These are phyloP conservation scores for Acidomyces sp. DNA, from an alignment of 495 filamentous ascomycete species.

Conservation along the genomic window DNA sequence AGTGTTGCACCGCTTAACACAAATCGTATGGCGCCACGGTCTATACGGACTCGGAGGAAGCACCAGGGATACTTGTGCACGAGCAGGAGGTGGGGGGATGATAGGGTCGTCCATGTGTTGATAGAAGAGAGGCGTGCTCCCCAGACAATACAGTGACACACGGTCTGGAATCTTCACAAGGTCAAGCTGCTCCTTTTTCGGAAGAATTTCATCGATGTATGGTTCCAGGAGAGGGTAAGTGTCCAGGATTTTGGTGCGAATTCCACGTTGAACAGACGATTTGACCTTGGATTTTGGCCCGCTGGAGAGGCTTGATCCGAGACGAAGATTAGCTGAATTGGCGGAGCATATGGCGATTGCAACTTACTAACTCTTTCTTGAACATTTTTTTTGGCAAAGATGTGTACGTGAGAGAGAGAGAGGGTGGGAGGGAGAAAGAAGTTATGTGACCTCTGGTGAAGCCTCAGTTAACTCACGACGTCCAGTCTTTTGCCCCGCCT, in stretches of 20 bases:
- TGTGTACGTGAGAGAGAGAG: too few relatives aligned
- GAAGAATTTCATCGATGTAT: constrained; percentile 86
- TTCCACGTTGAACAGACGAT: constrained; percentile 77
- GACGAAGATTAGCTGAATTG: too few relatives aligned
- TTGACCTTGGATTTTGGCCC: constrained; percentile 92
- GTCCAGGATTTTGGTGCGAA: constrained; percentile 66
- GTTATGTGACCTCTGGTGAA: too few relatives aligned
- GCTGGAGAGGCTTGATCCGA: too few relatives aligned
- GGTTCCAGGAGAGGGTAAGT: constrained; percentile 79
- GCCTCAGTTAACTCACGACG: too few relatives aligned
- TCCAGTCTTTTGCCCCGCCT: too few relatives aligned
- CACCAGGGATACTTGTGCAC: constrained; percentile 44
- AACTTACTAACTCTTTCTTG: constrained; percentile 21
- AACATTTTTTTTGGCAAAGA: too few relatives aligned
- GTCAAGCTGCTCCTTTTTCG: constrained; percentile 89
- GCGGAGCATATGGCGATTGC: too few relatives aligned
- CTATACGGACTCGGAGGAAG: constrained; percentile 59
- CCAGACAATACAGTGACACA: constrained; percentile 72
- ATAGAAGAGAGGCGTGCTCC: constrained; percentile 68
- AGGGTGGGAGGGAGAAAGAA: too few relatives aligned
- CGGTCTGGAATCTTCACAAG: constrained; percentile 85
- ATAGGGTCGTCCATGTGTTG: constrained; percentile 69
- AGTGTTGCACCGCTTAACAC: constrained; percentile 83
- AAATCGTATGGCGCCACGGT: constrained; percentile 93
- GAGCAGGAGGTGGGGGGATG: constrained; percentile 52